These are phyloP conservation scores for Rostrohypoxylon terebratum DNA, from an alignment of 495 filamentous ascomycete genomes.

Conservation along the genomic window DNA sequence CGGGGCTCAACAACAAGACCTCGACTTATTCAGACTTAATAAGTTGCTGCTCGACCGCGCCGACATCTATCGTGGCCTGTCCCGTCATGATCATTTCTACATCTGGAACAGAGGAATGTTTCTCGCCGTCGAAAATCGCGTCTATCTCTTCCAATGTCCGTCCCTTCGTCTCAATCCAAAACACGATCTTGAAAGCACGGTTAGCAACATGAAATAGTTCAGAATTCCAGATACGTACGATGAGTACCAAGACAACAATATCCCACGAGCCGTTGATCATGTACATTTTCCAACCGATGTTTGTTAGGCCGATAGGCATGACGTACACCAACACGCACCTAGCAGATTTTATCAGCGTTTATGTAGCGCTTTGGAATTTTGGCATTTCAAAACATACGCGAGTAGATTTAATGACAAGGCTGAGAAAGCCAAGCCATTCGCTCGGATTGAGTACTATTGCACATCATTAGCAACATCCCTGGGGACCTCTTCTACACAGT, in stretches of 20 bases:
- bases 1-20: not conserved
- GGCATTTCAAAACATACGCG: constrained; percentile 53
- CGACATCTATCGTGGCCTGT: constrained; percentile 31
- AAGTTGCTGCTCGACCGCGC: constrained; percentile 76
- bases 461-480: constrained; percentile 48
- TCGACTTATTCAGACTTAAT: constrained; percentile 33
- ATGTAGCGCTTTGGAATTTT: constrained; percentile 36
- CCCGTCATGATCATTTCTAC: constrained; percentile 55
- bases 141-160: constrained; percentile 53
- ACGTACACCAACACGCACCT: constrained; percentile 59
- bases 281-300: constrained; percentile 54
- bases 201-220: constrained; percentile 10
- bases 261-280: constrained; percentile 52
- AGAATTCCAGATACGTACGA: constrained; percentile 25
- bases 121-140: constrained; percentile 53
- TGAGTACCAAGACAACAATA: constrained; percentile 44
- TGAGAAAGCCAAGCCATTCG: constrained; percentile 50
- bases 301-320: constrained; percentile 60
- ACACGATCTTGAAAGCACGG: constrained; percentile 32
- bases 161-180: constrained; percentile 51
- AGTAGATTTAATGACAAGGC: constrained; percentile 58
- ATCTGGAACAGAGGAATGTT: constrained; percentile 59
- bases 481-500: not conserved
- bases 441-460: constrained; percentile 51
- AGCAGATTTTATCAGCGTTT: not conserved